Evolutionary conservation across 1,284 basidiomycete species (phyloP), one percentile per base, ranked within the genome.

Genomic region (Abortiporus biennis): DNA sequence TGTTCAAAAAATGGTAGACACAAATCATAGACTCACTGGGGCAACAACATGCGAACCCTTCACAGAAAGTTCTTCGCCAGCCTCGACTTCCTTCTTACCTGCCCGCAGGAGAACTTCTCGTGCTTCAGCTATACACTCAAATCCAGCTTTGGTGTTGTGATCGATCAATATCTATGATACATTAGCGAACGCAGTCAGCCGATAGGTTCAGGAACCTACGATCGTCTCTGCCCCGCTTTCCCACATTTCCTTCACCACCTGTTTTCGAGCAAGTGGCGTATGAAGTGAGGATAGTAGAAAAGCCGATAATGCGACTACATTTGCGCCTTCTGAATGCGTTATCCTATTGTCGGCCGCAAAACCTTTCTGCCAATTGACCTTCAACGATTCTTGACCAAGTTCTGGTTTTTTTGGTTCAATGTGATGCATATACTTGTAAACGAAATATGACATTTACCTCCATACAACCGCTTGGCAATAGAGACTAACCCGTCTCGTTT

Each of bases 221-320:
- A 93, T 79, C 12, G 80, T 76, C 53, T 85, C 77, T 24, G 92
- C 92, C 23, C 87, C 89, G 50, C 87, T 91, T 38, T 88, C 74
- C 92, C 92, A 96, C 74, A 95, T 86, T 53, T 89, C 78, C 52
- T 83, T 80, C 5, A 94, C 72, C 33, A 91, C 61, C 3, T 72
- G 67, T 61, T 81, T 84, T 37, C 86, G 77, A 4, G 79, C 74
- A 6, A 76, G 53, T 32, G 78, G 63, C 8, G 72, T 82, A 2
- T 79, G 68, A 12, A 93, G 67, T 5, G 85, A 77, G 12, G 87
- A 83, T 1, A 99, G 69, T 54, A 83, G 72, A 64, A 95, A 98
- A 0, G 94, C 87, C 16, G 89, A 91, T 24, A 99, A 59, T 0
- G 86, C 90, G 27, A 97, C 59, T 4, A 81, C 77, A 30, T 76